Evolutionary conservation across 2,329 filamentous ascomycete species (phyloP), one percentile per base, ranked within the genome.

Genomic region (Cylindrodendrum hubeiense): DNA sequence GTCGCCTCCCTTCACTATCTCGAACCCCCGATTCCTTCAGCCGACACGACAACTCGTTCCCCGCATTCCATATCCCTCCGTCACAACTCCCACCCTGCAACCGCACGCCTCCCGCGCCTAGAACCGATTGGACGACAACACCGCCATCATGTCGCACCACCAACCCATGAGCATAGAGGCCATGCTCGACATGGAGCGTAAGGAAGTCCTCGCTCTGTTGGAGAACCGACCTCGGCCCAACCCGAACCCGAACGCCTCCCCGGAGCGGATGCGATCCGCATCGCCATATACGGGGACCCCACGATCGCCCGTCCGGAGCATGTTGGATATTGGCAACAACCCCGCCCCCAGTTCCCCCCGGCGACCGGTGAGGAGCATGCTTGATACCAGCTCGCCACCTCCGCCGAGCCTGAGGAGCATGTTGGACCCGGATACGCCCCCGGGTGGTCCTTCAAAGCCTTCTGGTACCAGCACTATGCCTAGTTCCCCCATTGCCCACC

Each of bases 131-230:
- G 39, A 57, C 41, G 19, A 22, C 28, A n/a, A 55, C 60, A 28
- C 56, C 60, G 65, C 52, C 71, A 74, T 55, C 65, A 81, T 81
- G 79, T 75, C 79, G 64, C 75, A 72, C 56, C 68, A 76, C 53
- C 79, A 80, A 54, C 82, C 83, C 21, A 93, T 93, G 90, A 94
- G 91, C 75, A 88, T 95, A 75, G 92, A 94, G 80, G 88, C 91
- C 52, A 88, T 90, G 70, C 84, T 94, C 68, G 92, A 94, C 76
- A 90, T 94, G 82, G 93, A 95, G 83, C 87, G 91, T 67, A 85
- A 86, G 67, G 91, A 93, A 80, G 90, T 94, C 41, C 83, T 94
- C 70, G 89, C 89, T 51, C 82, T 93, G 66, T 83, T 94, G 44
- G 90, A 92, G 77, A 86, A 85, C 47, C 82, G 80, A 54, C 73